Base-by-base conservation (phyloP, 2,329 filamentous ascomycete genomes). In the Dryadomyces quercivorus region DNA sequence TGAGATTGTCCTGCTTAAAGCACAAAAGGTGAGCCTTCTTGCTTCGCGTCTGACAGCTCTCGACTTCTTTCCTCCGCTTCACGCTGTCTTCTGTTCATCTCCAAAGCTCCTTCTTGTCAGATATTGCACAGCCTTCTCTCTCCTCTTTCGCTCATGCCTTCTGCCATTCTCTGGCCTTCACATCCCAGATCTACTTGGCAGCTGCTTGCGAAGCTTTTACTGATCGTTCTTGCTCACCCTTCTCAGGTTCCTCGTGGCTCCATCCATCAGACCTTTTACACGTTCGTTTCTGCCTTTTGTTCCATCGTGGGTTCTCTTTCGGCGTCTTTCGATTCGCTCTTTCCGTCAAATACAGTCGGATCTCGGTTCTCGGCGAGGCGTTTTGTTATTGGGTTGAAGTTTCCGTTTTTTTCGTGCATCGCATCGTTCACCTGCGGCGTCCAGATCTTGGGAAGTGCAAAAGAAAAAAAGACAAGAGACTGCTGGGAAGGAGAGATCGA, bases 1-100 rank as follows among this genome's bases (percentile, higher is more conserved):
- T 55, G 57, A 56, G 53, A 31, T 40, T 26, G 54, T 50, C 51
- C 42, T 46, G 9, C 22, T 34, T 10, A n/a, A 13, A 43, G 18
- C 26, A 16, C n/a, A 26, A 38, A 31, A 52, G 43, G 26, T 47
- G 10, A 16, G 5, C 13, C 13, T 26, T 22, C 46, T 16, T 12
- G 20, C 9, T 40, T 20, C n/a, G 13, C 12, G 9, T 31, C 31
- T 52, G 21, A 18, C 40, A 26, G n/a, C 48, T 15, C 5, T 34
- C 34, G 8, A 8, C 34, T 42, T 40, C 31, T 38, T 38, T 42
- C 10, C 9, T n/a, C 21, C 7, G 12, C 20, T 15, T 48, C 46
- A 22, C 26, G 20, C 8, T 22, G 20, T 26, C 45, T 48, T 31
- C 45, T 20, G 10, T 31, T 48, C 45, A 22, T n/a, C 16, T 48